Evolutionary conservation across 805 yeast genomes (phyloP).

Genomic region (Wickerhamiella brachini): DNA sequence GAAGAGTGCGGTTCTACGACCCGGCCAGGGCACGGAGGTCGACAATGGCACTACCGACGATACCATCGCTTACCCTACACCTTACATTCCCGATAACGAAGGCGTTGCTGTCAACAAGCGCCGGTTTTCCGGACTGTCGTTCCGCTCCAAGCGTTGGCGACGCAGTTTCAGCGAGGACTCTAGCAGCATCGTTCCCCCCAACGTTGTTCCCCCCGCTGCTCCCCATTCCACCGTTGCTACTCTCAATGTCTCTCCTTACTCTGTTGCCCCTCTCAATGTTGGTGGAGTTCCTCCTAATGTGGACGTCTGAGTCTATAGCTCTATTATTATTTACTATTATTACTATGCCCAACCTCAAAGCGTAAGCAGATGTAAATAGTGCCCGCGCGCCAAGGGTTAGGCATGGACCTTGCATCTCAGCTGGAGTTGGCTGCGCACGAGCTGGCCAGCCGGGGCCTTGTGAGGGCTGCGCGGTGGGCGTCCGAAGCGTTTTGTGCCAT

Average conservation of each 20-base stretch:
- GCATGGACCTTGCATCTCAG: background rate
- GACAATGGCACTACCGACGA: background rate
- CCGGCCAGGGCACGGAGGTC: background rate
- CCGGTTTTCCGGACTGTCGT: background rate
- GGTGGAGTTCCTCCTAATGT: background rate
- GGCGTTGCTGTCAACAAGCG: background rate
- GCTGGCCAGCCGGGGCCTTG: constrained; percentile 44
- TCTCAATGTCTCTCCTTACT: background rate
- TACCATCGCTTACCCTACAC: background rate
- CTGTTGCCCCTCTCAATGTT: background rate
- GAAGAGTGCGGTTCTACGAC: background rate
- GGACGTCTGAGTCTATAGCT: background rate
- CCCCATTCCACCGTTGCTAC: background rate
- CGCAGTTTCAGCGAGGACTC: background rate
- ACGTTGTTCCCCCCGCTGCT: background rate
- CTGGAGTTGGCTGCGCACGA: constrained; percentile 26
- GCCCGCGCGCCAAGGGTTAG: background rate
- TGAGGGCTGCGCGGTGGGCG: constrained; percentile 57
- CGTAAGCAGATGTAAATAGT: too few species aligned
- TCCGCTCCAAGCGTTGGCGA: background rate
- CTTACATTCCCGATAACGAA: background rate
- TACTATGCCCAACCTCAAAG: too few species aligned
- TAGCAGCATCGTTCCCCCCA: too few species aligned
- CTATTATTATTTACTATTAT: too few species aligned
- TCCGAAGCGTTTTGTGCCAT: constrained; percentile 69